phyloP scores from a whole-genome alignment of 2,329 filamentous ascomycete genomes.

The Meredithiella fracta region DNA sequence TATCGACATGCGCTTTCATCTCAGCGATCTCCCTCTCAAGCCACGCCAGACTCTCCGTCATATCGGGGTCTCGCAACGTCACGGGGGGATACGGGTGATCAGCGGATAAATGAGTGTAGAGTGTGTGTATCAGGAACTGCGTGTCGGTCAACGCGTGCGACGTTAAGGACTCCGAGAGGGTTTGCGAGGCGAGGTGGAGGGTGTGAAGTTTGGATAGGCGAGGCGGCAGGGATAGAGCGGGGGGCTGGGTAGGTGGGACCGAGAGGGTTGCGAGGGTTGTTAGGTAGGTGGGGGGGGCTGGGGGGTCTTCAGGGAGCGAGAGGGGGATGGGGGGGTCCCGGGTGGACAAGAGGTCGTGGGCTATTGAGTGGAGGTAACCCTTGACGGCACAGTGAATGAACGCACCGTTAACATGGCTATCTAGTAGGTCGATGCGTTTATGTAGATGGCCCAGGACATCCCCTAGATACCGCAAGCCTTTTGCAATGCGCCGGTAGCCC shows the following conservation, averaged over 20 bases:
- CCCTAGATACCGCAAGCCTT: not conserved
- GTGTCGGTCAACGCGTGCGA: slow-evolving; percentile 31
- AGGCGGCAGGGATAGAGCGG: not conserved
- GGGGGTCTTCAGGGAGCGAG: not conserved
- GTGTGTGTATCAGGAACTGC: slow-evolving; percentile 30
- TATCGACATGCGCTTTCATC: slow-evolving; percentile 24
- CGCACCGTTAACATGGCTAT: not conserved
- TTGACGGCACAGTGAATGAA: too few relatives aligned
- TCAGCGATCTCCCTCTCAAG: slow-evolving; percentile 29
- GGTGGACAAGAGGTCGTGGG: not conserved
- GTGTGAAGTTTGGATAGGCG: not conserved
- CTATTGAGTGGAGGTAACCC: not conserved
- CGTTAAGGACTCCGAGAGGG: slow-evolving; percentile 30
- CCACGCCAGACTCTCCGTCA: slow-evolving; percentile 33
- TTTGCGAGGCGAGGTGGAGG: slow-evolving; percentile 25
- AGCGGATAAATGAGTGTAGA: slow-evolving; percentile 35
- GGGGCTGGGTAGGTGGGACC: not conserved
- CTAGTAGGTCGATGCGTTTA: slow-evolving; percentile 20
- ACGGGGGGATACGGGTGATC: slow-evolving; percentile 35
- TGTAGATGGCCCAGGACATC: not conserved
- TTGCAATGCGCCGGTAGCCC: not conserved
- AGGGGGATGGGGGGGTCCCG: not conserved
- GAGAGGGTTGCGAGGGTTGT: not conserved
- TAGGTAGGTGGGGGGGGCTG: not conserved
- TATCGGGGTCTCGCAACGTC: slow-evolving; percentile 34